Evolutionary conservation across 2,329 filamentous ascomycete species (phyloP), one percentile per base, ranked within the genome.

Genomic region (Aspergillus tamarii): DNA sequence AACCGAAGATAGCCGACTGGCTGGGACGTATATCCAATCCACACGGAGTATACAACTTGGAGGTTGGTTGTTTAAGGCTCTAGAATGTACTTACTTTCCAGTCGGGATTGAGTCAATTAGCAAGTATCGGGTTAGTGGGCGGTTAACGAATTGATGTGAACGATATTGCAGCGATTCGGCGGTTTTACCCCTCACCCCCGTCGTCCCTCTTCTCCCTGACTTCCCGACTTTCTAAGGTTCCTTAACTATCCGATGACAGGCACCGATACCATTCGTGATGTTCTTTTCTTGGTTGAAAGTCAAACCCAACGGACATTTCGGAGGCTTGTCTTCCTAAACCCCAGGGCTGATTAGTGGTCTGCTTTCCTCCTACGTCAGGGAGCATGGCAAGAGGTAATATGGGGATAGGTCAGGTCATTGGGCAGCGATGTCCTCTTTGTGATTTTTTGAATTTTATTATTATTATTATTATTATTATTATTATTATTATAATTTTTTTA

Each of bases 1-100:
- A 36, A 36, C 52, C 52, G 52, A 54, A 36, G 52, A 23, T 54
- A 54, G 32, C 52, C 52, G 52, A 36, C 28, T 36, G 52, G 52
- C 7, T n/a, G 19, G 50, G 30, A 7, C 21, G 28, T 16, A 36
- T 41, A 19, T 41, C 39, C 39, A 41, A 26, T 53, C 30, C 28
- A 53, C 26, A 34, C 30, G 30, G 8, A 12, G 19, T n/a, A 26
- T 34, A 14, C 16, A 41, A n/a, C 7, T 14, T n/a, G 16, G 16
- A 41, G 4, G 39, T 41, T n/a, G 39, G 39, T 16, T 41, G 16
- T 41, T 41, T 41, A 41, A n/a, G 16, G 39, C 39, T 41, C 16
- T 41, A 41, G 16, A 41, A 8, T 3, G 39, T 41, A 19, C 39
- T 41, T 41, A 8, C 39, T 41, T 41, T 41, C 16, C 16, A 19